Evolutionary conservation across 225 moss, liverwort and hornwort genomes (phyloP).

Genomic region (Anthoceros angustus): DNA sequence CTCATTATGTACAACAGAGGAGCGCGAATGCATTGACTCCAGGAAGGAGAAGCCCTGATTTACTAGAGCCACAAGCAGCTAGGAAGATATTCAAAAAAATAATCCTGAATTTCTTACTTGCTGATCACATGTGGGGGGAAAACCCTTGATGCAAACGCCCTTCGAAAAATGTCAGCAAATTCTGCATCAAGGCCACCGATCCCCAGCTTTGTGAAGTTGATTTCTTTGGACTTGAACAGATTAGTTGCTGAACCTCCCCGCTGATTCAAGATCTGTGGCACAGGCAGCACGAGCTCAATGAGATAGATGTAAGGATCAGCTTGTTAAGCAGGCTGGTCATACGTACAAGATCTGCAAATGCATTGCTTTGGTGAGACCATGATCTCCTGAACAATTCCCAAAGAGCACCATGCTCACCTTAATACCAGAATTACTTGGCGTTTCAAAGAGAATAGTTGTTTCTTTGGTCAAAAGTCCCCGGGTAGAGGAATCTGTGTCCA

Average conservation of each 20-base stretch:
- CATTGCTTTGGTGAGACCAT: background rate
- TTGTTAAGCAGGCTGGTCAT: too few relatives aligned
- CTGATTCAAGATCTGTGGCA: conserved; percentile 65
- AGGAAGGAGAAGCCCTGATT: background rate
- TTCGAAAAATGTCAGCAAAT: conserved; percentile 76
- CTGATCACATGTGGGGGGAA: conserved; percentile 70
- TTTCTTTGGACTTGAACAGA: conserved; percentile 79
- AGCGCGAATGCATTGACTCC: too few relatives aligned
- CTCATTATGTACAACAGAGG: too few relatives aligned
- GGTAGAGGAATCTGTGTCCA: conserved; percentile 24
- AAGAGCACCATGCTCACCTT: conserved; percentile 31
- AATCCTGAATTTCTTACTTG: conserved; percentile 30
- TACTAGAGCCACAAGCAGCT: background rate
- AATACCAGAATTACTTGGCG: conserved; percentile 59
- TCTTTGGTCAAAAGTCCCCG: conserved; percentile 41
- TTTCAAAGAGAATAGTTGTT: conserved; percentile 58
- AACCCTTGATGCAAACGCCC: conserved; percentile 89
- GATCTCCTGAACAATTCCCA: background rate
- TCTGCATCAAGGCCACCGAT: conserved; percentile 92
- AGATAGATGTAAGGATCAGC: background rate
- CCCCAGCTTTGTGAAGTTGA: conserved; percentile 85
- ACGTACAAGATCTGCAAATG: background rate
- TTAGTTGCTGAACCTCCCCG: conserved; percentile 57
- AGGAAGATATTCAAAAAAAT: background rate
- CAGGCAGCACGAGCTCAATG: background rate